These are phyloP conservation scores for Agaricus subrufescens DNA, from an alignment of 768 basidiomycete genomes.

Conservation along the genomic window DNA sequence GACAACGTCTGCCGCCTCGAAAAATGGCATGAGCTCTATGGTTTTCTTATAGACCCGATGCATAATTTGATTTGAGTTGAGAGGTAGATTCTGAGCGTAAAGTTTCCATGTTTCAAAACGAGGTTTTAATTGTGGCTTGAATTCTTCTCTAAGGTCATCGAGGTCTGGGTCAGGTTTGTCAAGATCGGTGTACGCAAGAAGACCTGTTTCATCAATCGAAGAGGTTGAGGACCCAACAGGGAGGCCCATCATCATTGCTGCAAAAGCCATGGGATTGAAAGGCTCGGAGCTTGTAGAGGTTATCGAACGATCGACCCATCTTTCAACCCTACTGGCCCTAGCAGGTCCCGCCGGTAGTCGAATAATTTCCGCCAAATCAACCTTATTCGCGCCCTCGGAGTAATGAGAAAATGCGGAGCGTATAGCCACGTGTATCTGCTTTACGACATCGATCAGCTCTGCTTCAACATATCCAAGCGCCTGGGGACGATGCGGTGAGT, in stretches of 20 bases:
- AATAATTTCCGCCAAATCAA: constrained; percentile 41
- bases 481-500: constrained; percentile 20
- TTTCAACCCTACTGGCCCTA: constrained; percentile 43
- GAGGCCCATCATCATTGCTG: constrained; percentile 57
- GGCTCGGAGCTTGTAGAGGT: constrained; percentile 29
- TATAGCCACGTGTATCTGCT: constrained; percentile 38
- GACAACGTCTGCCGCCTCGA: constrained; percentile 45
- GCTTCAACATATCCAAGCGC: constrained; percentile 43
- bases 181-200: constrained; percentile 46
- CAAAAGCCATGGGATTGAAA: constrained; percentile 53
- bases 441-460: constrained; percentile 45
- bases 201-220: constrained; percentile 25
- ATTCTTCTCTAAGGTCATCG: constrained; percentile 59
- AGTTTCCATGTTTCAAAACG: constrained; percentile 57
- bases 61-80: constrained; percentile 32
- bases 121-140: constrained; percentile 49
- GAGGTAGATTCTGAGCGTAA: constrained; percentile 27
- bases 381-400: constrained; percentile 31
- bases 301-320: constrained; percentile 46
- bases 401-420: constrained; percentile 43
- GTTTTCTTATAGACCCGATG: constrained; percentile 39
- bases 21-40: constrained; percentile 52
- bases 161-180: constrained; percentile 50
- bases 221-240: constrained; percentile 20
- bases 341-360: constrained; percentile 32